Conservation (phyloP, 1,139 yeast genomes). For the Protomyces lactucae-debilis region DNA sequence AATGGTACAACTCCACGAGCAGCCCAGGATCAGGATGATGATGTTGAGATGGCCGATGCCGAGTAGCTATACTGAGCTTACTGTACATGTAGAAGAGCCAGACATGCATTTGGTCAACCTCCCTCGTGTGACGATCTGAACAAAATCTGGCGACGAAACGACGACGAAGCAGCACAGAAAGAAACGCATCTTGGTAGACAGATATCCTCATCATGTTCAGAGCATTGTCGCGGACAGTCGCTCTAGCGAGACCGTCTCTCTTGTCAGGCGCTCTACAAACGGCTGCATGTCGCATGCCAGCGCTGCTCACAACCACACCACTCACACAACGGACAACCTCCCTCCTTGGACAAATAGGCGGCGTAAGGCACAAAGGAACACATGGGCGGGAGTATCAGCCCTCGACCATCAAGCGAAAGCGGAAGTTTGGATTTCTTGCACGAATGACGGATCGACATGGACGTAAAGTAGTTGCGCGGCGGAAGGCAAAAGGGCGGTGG, state of each 20-base stretch:
- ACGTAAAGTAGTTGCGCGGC: slow-evolving; percentile 67
- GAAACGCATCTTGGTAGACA: too few relatives aligned
- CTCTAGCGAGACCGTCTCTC: not conserved
- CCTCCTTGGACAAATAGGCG: not conserved
- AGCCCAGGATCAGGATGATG: not conserved
- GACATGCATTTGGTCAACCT: not conserved
- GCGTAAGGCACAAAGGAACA: slow-evolving; percentile 12
- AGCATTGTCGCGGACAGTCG: not conserved
- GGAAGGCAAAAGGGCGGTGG: slow-evolving; percentile 93
- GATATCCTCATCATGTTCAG: not conserved
- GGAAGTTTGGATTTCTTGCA: slow-evolving; percentile 87
- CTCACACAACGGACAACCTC: not conserved
- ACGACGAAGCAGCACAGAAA: too few relatives aligned
- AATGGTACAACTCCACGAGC: too few relatives aligned
- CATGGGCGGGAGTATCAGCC: slow-evolving; percentile 44
- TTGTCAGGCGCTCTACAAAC: not conserved
- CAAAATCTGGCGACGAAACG: too few relatives aligned
- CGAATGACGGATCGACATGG: slow-evolving; percentile 76
- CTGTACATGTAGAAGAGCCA: not conserved
- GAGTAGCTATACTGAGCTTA: not conserved
- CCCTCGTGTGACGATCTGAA: not conserved
- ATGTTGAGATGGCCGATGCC: not conserved
- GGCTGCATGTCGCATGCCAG: too few relatives aligned
- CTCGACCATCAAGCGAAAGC: slow-evolving; percentile 80
- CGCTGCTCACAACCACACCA: not conserved